Evolutionary conservation across 2,329 filamentous ascomycete species (phyloP), one percentile per base, ranked within the genome.

Genomic region (Pyrenophora seminiperda): DNA sequence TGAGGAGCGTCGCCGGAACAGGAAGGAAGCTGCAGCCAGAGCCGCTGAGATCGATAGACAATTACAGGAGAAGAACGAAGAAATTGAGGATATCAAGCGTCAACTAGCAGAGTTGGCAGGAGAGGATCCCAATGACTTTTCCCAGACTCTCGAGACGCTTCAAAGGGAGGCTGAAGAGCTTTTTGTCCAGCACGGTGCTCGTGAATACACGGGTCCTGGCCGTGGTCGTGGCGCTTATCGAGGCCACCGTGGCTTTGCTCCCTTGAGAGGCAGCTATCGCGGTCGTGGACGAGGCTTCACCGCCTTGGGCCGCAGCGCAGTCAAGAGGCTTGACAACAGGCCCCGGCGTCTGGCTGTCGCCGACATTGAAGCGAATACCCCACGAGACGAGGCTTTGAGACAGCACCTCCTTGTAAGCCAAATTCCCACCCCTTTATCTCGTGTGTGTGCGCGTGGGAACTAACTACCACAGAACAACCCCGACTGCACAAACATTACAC

Each of bases 301-400:
- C 17, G 14, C 42, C 5, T 77, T 58, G 40, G 56, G 78, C 40
- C 78, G 63, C 14, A 76, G 76, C 19, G 77, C 86, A 59, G 81
- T 83, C 13, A 77, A 80, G 59, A 86, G 87, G 14, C 78, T 94
- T 17, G 90, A 94, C 65, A 91, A 92, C 68, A 80, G 90, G 36
- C 86, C 90, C 0, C 88, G 83, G 67, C 85, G 81, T 54, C 76
- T 94, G 7, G 80, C 82, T 5, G 74, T 93, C 18, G 78, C 79
- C 6, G 87, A 84, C 3, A 80, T 84, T 9, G 84, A 85, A 71
- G 85, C 87, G 65, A 84, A 85, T 3, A 78, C 78, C 11, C 37
- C 44, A 11, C 83, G 83, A 63, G 86, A 91, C 57, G 89, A 91
- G 71, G 79, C 80, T 20, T 75, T 93, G 34, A 79, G 88, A 54